These are phyloP conservation scores for Coemansia sp. DNA, from an alignment of 192 early-diverging fungal species.

Conservation along the genomic window DNA sequence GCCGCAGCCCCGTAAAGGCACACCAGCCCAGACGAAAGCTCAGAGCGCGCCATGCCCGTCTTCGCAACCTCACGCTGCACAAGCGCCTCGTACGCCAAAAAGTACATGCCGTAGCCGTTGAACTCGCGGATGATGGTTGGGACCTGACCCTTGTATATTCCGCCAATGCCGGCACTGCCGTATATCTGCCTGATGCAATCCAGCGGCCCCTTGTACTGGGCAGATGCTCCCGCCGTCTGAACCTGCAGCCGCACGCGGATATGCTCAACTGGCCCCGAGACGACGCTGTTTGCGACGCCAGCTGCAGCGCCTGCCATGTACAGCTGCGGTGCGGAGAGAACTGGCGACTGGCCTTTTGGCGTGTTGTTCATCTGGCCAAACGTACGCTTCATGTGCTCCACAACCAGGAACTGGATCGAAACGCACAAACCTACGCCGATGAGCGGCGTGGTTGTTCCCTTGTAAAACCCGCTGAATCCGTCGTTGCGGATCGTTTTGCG, in stretches of 20 bases:
- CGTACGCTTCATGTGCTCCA: slow-evolving; percentile 84
- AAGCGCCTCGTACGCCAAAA: slow-evolving; percentile 87
- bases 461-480: slow-evolving; percentile 83
- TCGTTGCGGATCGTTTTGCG: slow-evolving; percentile 79
- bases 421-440: slow-evolving; percentile 94
- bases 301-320: slow-evolving; percentile 82
- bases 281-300: slow-evolving; percentile 85
- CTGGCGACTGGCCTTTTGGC: slow-evolving; percentile 35
- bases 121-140: slow-evolving; percentile 87
- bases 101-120: slow-evolving; percentile 93
- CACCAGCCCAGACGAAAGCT: slow-evolving; percentile 76
- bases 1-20: slow-evolving; percentile 79
- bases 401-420: slow-evolving; percentile 92
- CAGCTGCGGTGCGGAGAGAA: slow-evolving; percentile 75
- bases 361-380: slow-evolving; percentile 64
- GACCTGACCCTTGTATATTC: slow-evolving; percentile 88
- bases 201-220: slow-evolving; percentile 69
- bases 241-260: slow-evolving; percentile 94
- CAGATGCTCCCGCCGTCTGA: slow-evolving; percentile 64
- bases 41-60: slow-evolving; percentile 59
- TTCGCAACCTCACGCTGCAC: slow-evolving; percentile 72
- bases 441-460: slow-evolving; percentile 92
- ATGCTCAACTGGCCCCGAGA: slow-evolving; percentile 94
- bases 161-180: slow-evolving; percentile 66
- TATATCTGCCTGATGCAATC: slow-evolving; percentile 86